Evolutionary conservation across 805 yeast genomes (phyloP), one percentile per base, ranked within the genome.

Genomic region (Suhomyces vadensis): DNA sequence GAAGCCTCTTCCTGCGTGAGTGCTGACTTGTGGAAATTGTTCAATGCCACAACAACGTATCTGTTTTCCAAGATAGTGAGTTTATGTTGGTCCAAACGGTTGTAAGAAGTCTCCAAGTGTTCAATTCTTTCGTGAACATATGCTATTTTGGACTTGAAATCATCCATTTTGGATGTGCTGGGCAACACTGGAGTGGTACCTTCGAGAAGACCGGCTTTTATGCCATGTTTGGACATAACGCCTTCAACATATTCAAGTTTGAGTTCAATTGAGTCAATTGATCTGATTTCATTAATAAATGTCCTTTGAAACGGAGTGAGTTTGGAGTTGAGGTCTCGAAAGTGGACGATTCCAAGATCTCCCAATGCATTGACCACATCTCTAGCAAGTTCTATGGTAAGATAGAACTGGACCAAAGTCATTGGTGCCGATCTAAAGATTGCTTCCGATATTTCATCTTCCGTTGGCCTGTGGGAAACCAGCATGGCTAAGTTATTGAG

Each of bases 361-460:
- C 77, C 77, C 22, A 73, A 50, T 1, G 61, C 60, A 37, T 56
- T 58, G 14, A 70, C 74, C 44, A 70, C 63, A 39, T 72, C 76
- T 38, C 76, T 47, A 6, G 75, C 74, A 52, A 71, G 54, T 50
- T 74, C 79, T 13, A 65, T 64, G 17, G 78, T 72, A 22, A 74
- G 74, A 49, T 72, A 74, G 58, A 74, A 69, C 47, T 74, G 79
- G 10, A 74, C 77, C 36, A 74, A 55, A 2, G 73, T 60, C 79
- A 74, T 74, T 7, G 77, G 75, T 7, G 78, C 78, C 20, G 77
- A 71, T 37, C 79, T 54, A 52, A 70, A 71, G 11, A 71, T 65
- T 20, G 73, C 73, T 57, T 71, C 76, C 19, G 17, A 17, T 26
- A 24, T 21, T 10, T 35, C 24, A 19, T 21, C 22, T 8, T 31